Conservation (phyloP, 768 basidiomycete species). For the Agaricus blazei region DNA sequence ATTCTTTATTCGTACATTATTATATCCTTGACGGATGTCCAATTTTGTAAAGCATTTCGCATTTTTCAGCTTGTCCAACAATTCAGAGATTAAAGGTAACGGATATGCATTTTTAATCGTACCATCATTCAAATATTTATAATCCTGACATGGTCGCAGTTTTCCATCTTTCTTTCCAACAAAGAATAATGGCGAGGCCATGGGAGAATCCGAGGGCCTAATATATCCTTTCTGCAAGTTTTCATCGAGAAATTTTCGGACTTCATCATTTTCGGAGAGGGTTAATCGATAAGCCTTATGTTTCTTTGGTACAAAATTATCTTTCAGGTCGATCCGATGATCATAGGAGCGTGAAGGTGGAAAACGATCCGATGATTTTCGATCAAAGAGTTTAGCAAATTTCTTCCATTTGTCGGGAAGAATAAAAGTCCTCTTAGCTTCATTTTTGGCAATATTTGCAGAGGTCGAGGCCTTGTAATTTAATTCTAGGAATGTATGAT, state of each 20-base stretch:
- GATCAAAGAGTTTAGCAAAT: neutral
- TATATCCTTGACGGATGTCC: constrained; percentile 31
- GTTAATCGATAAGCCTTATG: constrained; percentile 19
- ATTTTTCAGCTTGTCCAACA: constrained; percentile 18
- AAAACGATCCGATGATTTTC: constrained; percentile 17
- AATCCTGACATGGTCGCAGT: constrained; percentile 25
- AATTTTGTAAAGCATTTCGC: constrained; percentile 26
- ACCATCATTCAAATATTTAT: constrained; percentile 25
- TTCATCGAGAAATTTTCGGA: constrained; percentile 9
- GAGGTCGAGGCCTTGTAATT: too few species aligned
- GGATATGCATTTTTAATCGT: constrained; percentile 29
- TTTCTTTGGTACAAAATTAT: constrained; percentile 13
- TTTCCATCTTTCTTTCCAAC: constrained; percentile 18
- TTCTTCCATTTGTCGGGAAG: neutral
- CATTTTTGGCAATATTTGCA: too few species aligned
- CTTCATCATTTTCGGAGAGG: constrained; percentile 14
- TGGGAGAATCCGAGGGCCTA: constrained; percentile 16
- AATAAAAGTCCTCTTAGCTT: too few species aligned
- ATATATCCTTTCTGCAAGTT: constrained; percentile 15
- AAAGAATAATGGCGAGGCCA: constrained; percentile 22
- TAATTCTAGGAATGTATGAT: too few species aligned
- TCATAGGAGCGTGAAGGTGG: neutral
- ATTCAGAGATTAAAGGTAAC: constrained; percentile 22
- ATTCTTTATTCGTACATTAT: constrained; percentile 27
- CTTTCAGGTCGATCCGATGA: constrained; percentile 6